A percentile compares a stretch with the other conserved stretches of the same genome.
Evolutionary conservation across 495 filamentous ascomycete genomes (phyloP).

Genomic region (Hypoxylon perforatum): DNA sequence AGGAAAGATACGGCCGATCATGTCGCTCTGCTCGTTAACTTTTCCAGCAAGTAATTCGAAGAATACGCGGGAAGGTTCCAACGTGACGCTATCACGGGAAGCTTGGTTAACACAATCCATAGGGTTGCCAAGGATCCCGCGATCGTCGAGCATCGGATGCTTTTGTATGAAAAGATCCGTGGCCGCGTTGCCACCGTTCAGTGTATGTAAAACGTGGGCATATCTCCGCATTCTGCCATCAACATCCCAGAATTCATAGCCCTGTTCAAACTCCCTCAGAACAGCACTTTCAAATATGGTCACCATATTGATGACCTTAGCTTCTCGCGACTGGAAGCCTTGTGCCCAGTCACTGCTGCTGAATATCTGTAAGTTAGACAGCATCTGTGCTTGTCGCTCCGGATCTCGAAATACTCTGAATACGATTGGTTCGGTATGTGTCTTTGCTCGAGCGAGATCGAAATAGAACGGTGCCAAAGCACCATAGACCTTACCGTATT

Average conservation of each 20-base stretch:
- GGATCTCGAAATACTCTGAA: conserved; percentile 90
- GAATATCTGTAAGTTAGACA: conserved; percentile 82
- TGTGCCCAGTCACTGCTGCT: conserved; percentile 80
- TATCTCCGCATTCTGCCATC: conserved; percentile 90
- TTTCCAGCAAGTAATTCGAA: conserved; percentile 77
- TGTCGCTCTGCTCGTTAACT: conserved; percentile 83
- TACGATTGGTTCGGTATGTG: conserved; percentile 82
- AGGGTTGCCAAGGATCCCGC: conserved; percentile 76
- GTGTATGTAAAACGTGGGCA: conserved; percentile 80
- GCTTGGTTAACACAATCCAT: conserved; percentile 83
- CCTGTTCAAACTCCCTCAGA: conserved; percentile 89
- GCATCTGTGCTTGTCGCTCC: conserved; percentile 86
- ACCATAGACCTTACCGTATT: conserved; percentile 91
- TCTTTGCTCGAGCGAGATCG: conserved; percentile 76
- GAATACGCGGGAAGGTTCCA: conserved; percentile 83
- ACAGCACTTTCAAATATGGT: conserved; percentile 91
- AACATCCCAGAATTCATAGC: conserved; percentile 88
- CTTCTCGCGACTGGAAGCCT: conserved; percentile 76
- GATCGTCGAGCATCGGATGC: conserved; percentile 81
- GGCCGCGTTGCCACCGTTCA: conserved; percentile 84
- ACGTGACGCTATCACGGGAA: conserved; percentile 68
- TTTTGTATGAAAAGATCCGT: conserved; percentile 89
- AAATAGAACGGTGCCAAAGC: conserved; percentile 89
- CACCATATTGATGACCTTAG: conserved; percentile 77
- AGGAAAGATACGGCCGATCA: conserved; percentile 90